Evolutionary conservation across 768 basidiomycete genomes (phyloP), one percentile per base, ranked within the genome.

Genomic region (Chlorophyllum brunneum): DNA sequence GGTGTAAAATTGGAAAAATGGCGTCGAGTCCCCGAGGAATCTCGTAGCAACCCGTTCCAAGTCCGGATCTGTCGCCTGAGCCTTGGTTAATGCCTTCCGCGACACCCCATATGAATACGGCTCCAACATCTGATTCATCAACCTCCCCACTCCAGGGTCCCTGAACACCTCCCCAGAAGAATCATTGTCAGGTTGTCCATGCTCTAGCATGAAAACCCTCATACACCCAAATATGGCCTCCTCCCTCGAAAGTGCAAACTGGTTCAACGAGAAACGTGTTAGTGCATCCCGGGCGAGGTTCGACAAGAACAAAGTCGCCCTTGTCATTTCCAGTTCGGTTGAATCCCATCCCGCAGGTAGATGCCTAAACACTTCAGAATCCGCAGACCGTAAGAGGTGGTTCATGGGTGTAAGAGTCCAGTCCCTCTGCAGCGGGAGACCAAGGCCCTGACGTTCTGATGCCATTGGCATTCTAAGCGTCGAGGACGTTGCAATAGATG

Each of bases 161-260:
- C 92, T 75, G 68, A 91, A 98, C 2, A 97, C 84, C 58, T 94
- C 88, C 38, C 74, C 80, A 0, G 66, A 56, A 20, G 77, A 74
- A 51, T 76, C 72, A 11, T 67, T 70, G 46, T 80, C 70, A 0
- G 69, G 61, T 58, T 90, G 85, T 1, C 81, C 91, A 63, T 95
- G 90, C 65, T 98, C 95, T 24, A 98, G 81, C 93, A 97, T 95
- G 68, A 92, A 93, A 13, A 97, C 82, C 58, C 90, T 91, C 91
- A 97, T 95, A 57, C 92, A 87, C 16, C 77, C 80, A 59, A 94
- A 86, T 4, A 88, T 72, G 1, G 77, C 69, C 56, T 86, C 81
- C 46, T 82, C 80, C 38, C 79, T 72, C 15, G 67, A 71, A 61
- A 83, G 64, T 6, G 71, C 65, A 52, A 80, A 77, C 20, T 60